Evolutionary conservation across 2,329 filamentous ascomycete species (phyloP).

Genomic region (Aquanectria penicillioides): DNA sequence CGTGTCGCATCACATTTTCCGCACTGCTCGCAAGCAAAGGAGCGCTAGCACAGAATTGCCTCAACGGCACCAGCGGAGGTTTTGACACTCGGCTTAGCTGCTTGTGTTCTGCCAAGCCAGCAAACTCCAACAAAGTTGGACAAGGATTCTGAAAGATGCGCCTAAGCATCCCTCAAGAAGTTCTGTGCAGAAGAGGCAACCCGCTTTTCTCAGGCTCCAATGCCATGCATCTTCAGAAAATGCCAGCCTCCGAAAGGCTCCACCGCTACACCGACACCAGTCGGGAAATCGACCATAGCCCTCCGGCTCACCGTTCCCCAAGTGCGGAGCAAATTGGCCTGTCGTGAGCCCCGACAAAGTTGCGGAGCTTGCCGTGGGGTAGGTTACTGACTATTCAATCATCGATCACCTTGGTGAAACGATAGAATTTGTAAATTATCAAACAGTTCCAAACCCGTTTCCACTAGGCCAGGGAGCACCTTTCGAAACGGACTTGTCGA

Average conservation of each 20-base stretch:
- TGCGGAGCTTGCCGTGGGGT: background rate
- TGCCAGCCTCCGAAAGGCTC: conserved; percentile 5
- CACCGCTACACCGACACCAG: conserved; percentile 18
- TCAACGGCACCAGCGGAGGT: conserved; percentile 24
- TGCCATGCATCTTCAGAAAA: conserved; percentile 3
- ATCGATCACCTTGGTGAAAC: too few species aligned
- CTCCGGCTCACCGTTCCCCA: conserved; percentile 2
- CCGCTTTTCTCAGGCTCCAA: background rate
- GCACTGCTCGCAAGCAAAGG: background rate
- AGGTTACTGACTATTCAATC: too few species aligned
- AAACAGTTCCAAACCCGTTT: conserved; percentile 8
- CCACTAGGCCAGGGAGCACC: background rate
- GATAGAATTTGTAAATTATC: background rate
- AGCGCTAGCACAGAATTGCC: conserved; percentile 17
- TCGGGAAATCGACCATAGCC: conserved; percentile 4
- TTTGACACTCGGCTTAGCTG: background rate
- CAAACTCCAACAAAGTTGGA: too few species aligned
- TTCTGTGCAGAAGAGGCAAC: conserved; percentile 6
- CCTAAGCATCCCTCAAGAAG: conserved; percentile 15
- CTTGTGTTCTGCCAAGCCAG: conserved; percentile 8
- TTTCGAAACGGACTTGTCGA: conserved; percentile 17
- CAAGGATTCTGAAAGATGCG: conserved; percentile 12
- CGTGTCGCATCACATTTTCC: background rate
- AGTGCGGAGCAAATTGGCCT: background rate
- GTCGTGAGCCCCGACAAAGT: background rate